Percentiles rank a stretch among this genome's conserved stretches.
These are phyloP conservation scores for Hibiscus tridactylites DNA, from an alignment of 345 rosid genomes.

Conservation along the genomic window DNA sequence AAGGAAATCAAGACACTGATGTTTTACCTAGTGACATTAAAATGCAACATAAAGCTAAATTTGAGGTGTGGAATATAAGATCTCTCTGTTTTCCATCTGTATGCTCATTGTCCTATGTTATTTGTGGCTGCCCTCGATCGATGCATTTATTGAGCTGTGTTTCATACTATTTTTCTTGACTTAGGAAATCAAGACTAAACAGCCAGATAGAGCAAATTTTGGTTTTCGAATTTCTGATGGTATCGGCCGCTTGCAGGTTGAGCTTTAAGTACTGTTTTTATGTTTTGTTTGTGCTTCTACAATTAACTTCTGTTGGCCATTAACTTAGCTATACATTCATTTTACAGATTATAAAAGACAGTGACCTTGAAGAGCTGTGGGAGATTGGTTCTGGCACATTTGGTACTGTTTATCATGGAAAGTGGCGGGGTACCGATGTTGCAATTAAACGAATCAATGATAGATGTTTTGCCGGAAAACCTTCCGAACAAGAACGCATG, in stretches of 20 bases:
- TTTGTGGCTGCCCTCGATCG: neutral
- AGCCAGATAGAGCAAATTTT: constrained; percentile 32
- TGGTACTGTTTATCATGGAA: constrained; percentile 74
- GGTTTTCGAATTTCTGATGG: constrained; percentile 47
- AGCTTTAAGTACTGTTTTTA: neutral
- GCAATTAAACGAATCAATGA: constrained; percentile 63
- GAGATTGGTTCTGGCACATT: constrained; percentile 71
- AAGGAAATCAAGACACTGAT: constrained; percentile 22
- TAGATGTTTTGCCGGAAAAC: constrained; percentile 56
- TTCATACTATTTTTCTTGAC: neutral
- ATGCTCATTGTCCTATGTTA: neutral
- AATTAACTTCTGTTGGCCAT: neutral
- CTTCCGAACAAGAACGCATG: constrained; percentile 71
- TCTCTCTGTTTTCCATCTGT: neutral
- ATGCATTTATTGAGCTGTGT: neutral
- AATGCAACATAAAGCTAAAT: constrained; percentile 31
- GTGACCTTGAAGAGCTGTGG: constrained; percentile 58
- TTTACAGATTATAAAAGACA: constrained; percentile 47
- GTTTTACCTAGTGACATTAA: constrained; percentile 18
- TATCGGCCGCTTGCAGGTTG: constrained; percentile 61
- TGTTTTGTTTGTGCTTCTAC: constrained; percentile 6
- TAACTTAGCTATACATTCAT: constrained; percentile 1
- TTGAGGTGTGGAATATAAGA: constrained; percentile 37
- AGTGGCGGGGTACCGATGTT: constrained; percentile 76
- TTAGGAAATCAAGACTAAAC: constrained; percentile 43